These are phyloP conservation scores for Pleodorina starrii DNA, from an alignment of 139 green algal genomes.

Conservation along the genomic window DNA sequence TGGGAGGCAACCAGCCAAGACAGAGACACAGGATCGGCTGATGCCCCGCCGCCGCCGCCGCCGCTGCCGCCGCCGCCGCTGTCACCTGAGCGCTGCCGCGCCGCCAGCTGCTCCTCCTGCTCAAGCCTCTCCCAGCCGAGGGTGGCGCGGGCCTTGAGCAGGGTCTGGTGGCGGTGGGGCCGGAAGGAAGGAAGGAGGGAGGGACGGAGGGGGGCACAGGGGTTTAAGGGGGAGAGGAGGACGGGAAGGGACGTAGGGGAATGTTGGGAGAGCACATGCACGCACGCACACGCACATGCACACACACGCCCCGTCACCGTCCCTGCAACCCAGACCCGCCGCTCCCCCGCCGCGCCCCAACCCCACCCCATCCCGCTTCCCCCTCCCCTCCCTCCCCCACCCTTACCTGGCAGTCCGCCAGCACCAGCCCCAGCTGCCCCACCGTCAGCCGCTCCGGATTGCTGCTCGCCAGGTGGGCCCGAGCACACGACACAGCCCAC, in stretches of 20 bases:
- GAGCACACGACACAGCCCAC: constrained; percentile 38
- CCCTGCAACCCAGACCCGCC: background rate
- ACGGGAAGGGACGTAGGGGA: background rate
- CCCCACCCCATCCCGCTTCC: background rate
- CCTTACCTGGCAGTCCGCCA: constrained; percentile 48
- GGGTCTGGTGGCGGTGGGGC: background rate
- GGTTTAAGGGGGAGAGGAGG: background rate
- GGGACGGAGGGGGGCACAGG: background rate
- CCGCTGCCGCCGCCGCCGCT: background rate
- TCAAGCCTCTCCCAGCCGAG: background rate
- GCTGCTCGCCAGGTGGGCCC: constrained; percentile 48
- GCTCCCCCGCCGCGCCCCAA: background rate
- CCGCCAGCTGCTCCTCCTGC: background rate
- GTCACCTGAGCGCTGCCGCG: background rate
- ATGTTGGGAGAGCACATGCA: background rate
- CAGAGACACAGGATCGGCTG: background rate
- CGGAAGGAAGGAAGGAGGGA: background rate
- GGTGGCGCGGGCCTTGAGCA: background rate
- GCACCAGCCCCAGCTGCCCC: constrained; percentile 47
- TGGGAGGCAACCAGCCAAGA: background rate
- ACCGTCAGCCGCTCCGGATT: background rate
- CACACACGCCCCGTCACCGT: background rate
- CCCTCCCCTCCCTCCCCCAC: background rate
- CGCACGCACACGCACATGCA: background rate
- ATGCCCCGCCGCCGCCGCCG: background rate